Conservation (phyloP, 2,329 filamentous ascomycete species). For the Allantophomopsis lycopodina region DNA sequence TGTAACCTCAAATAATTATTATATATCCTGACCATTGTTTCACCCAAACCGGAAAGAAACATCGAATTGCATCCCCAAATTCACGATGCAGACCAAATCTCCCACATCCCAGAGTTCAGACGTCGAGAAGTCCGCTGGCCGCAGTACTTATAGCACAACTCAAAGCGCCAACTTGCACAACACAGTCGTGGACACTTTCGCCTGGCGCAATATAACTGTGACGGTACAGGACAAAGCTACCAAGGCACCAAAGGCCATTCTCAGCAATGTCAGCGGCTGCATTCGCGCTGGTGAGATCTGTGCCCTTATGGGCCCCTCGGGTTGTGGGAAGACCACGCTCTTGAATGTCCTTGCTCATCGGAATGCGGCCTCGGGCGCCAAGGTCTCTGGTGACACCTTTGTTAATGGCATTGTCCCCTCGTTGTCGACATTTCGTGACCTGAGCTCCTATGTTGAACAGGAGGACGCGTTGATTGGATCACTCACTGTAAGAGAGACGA, state of each 20-base stretch:
- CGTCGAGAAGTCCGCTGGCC: no score
- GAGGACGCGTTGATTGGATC: conserved; percentile 75
- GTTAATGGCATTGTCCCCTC: conserved; percentile 49
- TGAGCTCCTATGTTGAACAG: conserved; percentile 75
- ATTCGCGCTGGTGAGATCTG: conserved; percentile 58
- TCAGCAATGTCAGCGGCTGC: conserved; percentile 47
- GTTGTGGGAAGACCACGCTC: conserved; percentile 70
- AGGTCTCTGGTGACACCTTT: conserved; percentile 37
- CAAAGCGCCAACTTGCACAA: conserved; percentile 37
- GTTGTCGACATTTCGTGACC: conserved; percentile 40
- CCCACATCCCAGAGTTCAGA: no score
- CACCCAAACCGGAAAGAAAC: no score
- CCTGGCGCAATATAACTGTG: conserved; percentile 55
- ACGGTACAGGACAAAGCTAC: conserved; percentile 59
- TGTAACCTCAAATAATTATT: no score
- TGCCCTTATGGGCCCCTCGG: conserved; percentile 68
- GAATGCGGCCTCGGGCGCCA: conserved; percentile 34
- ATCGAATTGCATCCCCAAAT: no score
- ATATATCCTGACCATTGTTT: no score
- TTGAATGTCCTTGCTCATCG: conserved; percentile 63
- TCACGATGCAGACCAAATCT: no score
- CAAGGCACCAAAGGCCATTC: conserved; percentile 46
- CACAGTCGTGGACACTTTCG: conserved; percentile 45
- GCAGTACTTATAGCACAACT: no score
- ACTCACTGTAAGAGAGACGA: conserved; percentile 66